Evolutionary conservation across 495 filamentous ascomycete genomes (phyloP).

Genomic region (Lasiosphaeria ovina): DNA sequence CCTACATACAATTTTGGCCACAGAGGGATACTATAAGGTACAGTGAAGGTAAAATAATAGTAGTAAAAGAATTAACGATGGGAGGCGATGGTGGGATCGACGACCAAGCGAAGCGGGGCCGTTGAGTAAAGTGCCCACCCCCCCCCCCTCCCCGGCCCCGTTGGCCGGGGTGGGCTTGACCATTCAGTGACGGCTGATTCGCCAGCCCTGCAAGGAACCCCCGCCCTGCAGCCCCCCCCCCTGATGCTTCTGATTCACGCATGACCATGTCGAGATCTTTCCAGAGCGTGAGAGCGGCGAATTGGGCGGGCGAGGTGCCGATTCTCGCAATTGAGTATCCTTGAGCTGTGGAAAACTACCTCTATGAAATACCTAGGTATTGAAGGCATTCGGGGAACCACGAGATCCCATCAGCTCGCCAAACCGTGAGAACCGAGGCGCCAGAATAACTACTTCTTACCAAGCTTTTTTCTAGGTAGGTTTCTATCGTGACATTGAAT

Average conservation of each 20-base stretch:
- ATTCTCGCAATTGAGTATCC: no score
- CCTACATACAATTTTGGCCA: no score
- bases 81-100: no score
- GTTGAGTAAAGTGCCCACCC: no score
- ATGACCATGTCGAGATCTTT: background rate
- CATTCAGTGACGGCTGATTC: background rate
- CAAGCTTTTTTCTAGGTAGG: background rate
- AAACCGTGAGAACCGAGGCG: background rate
- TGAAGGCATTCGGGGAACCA: background rate
- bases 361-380: background rate
- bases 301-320: background rate
- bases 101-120: no score
- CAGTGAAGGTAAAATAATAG: no score
- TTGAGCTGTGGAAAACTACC: background rate
- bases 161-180: background rate
- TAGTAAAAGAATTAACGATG: no score
- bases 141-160: no score
- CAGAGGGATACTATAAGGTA: no score
- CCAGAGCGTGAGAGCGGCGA: background rate
- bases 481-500: background rate
- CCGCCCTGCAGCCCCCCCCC: background rate
- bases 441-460: background rate
- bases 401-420: background rate
- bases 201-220: background rate
- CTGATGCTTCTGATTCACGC: slow-evolving; percentile 1